These are phyloP conservation scores for Sugiyamaella floridensis DNA, from an alignment of 805 yeast species.

Conservation along the genomic window DNA sequence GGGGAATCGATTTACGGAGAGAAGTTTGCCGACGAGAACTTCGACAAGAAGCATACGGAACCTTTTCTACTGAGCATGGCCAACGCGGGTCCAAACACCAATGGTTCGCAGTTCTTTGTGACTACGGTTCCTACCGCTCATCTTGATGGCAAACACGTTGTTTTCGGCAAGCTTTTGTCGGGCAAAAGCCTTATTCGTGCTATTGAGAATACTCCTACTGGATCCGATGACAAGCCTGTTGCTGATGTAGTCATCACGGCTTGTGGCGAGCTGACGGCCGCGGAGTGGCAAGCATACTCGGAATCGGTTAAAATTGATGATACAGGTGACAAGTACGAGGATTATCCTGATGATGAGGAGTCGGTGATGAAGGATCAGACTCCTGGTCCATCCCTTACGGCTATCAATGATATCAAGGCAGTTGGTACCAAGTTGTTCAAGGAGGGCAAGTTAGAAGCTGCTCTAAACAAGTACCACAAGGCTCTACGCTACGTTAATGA, in stretches of 20 bases:
- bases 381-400: constrained; percentile 61
- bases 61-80: constrained; percentile 96
- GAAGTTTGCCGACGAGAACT: constrained; percentile 86
- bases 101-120: constrained; percentile 92
- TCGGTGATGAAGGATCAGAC: constrained; percentile 47
- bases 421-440: constrained; percentile 75
- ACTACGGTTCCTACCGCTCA: constrained; percentile 93
- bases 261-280: constrained; percentile 70
- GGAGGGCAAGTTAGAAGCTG: constrained; percentile 47
- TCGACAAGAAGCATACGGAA: constrained; percentile 62
- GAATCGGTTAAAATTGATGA: constrained; percentile 61
- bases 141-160: constrained; percentile 92
- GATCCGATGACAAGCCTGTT: constrained; percentile 61
- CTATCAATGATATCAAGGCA: constrained; percentile 58
- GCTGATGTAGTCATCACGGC: constrained; percentile 64
- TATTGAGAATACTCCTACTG: constrained; percentile 66
- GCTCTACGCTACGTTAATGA: constrained; percentile 63
- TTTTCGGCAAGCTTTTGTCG: constrained; percentile 79
- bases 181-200: constrained; percentile 78
- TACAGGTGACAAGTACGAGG: constrained; percentile 80
- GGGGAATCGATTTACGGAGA: constrained; percentile 81
- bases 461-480: constrained; percentile 66
- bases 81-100: constrained; percentile 90
- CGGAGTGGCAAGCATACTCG: constrained; percentile 31
- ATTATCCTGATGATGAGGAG: constrained; percentile 65